These are phyloP conservation scores for Hygrophorus pudorinus DNA, from an alignment of 768 basidiomycete genomes.

Conservation along the genomic window DNA sequence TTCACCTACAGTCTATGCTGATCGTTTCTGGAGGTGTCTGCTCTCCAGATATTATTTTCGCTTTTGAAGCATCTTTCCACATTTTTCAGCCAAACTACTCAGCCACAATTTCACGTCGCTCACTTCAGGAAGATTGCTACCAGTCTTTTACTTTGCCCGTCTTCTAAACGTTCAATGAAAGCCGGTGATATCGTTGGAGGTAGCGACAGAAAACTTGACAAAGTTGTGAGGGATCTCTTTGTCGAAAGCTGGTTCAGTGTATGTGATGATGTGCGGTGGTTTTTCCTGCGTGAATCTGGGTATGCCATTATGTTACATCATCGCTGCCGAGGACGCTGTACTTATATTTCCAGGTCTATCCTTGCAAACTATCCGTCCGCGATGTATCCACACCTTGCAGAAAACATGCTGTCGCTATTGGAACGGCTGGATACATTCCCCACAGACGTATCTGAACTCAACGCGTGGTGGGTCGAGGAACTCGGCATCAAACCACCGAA, in stretches of 20 bases:
- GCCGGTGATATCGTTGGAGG: constrained; percentile 13
- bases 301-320: constrained; percentile 26
- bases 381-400: constrained; percentile 22
- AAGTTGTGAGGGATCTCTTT: constrained; percentile 56
- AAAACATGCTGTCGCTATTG: constrained; percentile 51
- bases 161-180: constrained; percentile 25
- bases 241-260: constrained; percentile 66
- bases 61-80: constrained; percentile 72
- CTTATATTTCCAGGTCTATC: not conserved
- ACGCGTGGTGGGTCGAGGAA: constrained; percentile 72
- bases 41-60: constrained; percentile 68
- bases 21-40: constrained; percentile 38
- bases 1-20: not conserved
- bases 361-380: constrained; percentile 10
- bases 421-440: constrained; percentile 69
- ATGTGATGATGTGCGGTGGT: constrained; percentile 81
- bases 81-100: constrained; percentile 37
- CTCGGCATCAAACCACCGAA: constrained; percentile 49
- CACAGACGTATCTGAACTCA: constrained; percentile 54
- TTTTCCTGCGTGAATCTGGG: constrained; percentile 76
- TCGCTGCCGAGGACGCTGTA: not conserved
- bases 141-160: constrained; percentile 52
- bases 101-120: constrained; percentile 58
- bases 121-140: constrained; percentile 58
- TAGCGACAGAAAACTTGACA: constrained; percentile 32